Evolutionary conservation across 768 basidiomycete genomes (phyloP).

Genomic region (Boletus sp.): DNA sequence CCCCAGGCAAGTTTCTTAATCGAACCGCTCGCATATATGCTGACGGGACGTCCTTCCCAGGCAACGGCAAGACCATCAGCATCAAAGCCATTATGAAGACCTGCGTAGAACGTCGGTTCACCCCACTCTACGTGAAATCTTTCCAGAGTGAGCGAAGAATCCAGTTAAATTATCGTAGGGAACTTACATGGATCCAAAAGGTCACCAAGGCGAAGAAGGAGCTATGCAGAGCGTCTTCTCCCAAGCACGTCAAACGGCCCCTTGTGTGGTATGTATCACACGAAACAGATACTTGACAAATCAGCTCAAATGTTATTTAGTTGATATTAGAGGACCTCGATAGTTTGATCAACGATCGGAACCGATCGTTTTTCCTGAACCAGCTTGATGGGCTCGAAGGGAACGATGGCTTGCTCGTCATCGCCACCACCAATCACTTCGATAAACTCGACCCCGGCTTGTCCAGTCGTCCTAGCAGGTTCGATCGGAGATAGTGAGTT

Average conservation of each 20-base stretch:
- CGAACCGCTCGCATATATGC: neutral
- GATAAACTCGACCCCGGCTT: conserved; percentile 76
- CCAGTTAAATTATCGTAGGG: neutral
- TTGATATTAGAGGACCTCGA: conserved; percentile 66
- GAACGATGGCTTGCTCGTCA: conserved; percentile 77
- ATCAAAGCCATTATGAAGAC: conserved; percentile 81
- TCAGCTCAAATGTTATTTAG: conserved; percentile 4
- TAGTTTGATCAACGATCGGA: conserved; percentile 72
- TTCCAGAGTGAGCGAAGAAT: conserved; percentile 54
- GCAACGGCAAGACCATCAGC: conserved; percentile 84
- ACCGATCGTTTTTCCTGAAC: conserved; percentile 87
- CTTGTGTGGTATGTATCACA: conserved; percentile 59
- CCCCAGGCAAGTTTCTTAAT: conserved; percentile 51
- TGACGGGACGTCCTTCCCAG: conserved; percentile 31
- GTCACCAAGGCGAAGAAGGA: conserved; percentile 59
- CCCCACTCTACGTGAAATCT: conserved; percentile 79
- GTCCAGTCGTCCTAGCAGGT: conserved; percentile 76
- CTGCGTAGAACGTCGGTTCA: conserved; percentile 58
- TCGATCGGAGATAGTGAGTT: conserved; percentile 82
- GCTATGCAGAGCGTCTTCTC: conserved; percentile 67
- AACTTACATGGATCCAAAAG: conserved; percentile 32
- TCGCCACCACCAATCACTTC: conserved; percentile 83
- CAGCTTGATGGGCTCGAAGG: conserved; percentile 78
- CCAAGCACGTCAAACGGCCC: conserved; percentile 68
- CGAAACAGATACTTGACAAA: conserved; percentile 27